Percentiles rank a stretch among this genome's conserved stretches.
These are phyloP conservation scores for Ophiosphaerella narmari DNA, from an alignment of 2,329 filamentous ascomycete species.

Conservation along the genomic window DNA sequence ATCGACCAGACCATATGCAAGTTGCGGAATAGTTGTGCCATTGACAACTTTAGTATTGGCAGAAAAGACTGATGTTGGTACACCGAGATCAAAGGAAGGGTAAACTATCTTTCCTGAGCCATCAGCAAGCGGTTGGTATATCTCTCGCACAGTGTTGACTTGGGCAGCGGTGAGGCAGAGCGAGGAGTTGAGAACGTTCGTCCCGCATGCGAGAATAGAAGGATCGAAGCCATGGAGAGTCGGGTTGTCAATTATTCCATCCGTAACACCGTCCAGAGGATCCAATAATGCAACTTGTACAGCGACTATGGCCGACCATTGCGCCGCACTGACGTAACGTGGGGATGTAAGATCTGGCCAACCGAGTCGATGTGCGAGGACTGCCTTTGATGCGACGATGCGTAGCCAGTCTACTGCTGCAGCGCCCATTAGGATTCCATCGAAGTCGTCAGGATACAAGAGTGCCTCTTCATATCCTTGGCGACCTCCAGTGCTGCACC, in stretches of 20 bases:
- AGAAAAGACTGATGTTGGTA: slow-evolving; percentile 46
- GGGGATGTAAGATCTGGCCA: slow-evolving; percentile 38
- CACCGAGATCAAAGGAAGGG: slow-evolving; percentile 52
- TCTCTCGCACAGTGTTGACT: slow-evolving; percentile 42
- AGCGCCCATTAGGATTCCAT: slow-evolving; percentile 33
- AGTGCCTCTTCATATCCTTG: slow-evolving; percentile 31
- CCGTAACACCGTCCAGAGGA: slow-evolving; percentile 19
- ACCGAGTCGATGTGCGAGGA: slow-evolving; percentile 48
- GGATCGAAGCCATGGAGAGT: slow-evolving; percentile 21
- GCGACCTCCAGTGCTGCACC: slow-evolving; percentile 37
- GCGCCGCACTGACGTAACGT: slow-evolving; percentile 10
- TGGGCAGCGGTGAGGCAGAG: slow-evolving; percentile 13
- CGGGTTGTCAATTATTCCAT: slow-evolving; percentile 37
- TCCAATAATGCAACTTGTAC: slow-evolving; percentile 51
- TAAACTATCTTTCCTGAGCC: slow-evolving; percentile 50
- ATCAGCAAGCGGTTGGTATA: slow-evolving; percentile 49
- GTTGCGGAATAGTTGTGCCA: slow-evolving; percentile 39
- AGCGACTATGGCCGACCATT: slow-evolving; percentile 41
- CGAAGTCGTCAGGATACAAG: slow-evolving; percentile 32
- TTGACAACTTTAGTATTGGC: slow-evolving; percentile 40
- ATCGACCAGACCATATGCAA: slow-evolving; percentile 50
- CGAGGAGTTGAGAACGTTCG: slow-evolving; percentile 20
- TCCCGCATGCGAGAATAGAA: slow-evolving; percentile 11
- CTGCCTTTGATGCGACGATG: slow-evolving; percentile 15
- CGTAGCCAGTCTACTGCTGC: slow-evolving; percentile 39